These are phyloP conservation scores for Datura wrightii DNA, from an alignment of 257 asterid genomes.

Conservation along the genomic window DNA sequence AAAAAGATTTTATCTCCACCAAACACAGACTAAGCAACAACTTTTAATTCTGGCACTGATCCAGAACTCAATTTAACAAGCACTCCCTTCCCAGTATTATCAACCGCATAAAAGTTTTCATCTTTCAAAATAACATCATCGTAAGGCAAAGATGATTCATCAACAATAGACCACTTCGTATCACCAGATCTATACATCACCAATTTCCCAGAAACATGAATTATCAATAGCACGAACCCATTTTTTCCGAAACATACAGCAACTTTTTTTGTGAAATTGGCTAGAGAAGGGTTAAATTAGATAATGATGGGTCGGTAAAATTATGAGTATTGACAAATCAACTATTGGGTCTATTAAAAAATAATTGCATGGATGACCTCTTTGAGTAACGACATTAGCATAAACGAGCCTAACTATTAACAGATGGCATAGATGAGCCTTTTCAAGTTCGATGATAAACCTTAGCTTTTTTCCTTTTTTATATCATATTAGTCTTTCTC, in stretches of 20 bases:
- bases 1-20: constrained; percentile 89
- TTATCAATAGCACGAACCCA: constrained; percentile 64
- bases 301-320: too few relatives aligned
- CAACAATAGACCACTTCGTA: constrained; percentile 65
- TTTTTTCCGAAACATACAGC: constrained; percentile 48
- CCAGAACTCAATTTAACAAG: constrained; percentile 47
- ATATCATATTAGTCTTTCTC: too few relatives aligned
- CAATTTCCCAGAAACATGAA: constrained; percentile 74
- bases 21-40: constrained; percentile 52
- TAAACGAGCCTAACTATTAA: too few relatives aligned
- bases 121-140: constrained; percentile 73
- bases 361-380: too few relatives aligned
- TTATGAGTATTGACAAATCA: too few relatives aligned
- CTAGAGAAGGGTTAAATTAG: too few relatives aligned
- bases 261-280: too few relatives aligned
- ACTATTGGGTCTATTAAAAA: too few relatives aligned
- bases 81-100: constrained; percentile 65
- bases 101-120: constrained; percentile 69
- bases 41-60: constrained; percentile 41
- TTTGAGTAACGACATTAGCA: too few relatives aligned
- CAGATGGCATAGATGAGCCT: too few relatives aligned
- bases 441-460: too few relatives aligned
- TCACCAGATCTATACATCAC: constrained; percentile 76
- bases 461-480: too few relatives aligned
- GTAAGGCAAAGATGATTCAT: constrained; percentile 63